A percentile compares a stretch with the other conserved stretches of the same genome.
Conservation (phyloP, 805 yeast genomes). For the Hanseniaspora thailandica region DNA sequence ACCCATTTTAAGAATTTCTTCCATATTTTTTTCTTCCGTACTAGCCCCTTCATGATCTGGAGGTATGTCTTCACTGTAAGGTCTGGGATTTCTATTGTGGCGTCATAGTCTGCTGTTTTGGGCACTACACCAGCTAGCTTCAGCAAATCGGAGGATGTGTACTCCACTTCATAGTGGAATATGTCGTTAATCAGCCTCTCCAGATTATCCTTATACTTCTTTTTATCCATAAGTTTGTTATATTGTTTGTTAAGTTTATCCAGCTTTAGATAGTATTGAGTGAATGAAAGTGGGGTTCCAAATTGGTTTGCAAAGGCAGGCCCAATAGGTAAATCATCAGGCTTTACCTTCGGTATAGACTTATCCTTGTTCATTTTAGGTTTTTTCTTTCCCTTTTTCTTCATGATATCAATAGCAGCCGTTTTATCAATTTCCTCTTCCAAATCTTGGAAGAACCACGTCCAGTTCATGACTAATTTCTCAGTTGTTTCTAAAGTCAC, state of each 20-base stretch:
- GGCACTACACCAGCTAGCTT: slow-evolving; percentile 18
- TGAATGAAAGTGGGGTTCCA: slow-evolving; percentile 61
- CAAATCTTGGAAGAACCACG: slow-evolving; percentile 40
- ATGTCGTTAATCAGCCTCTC: slow-evolving; percentile 26
- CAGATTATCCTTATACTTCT: slow-evolving; percentile 46
- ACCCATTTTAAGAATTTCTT: slow-evolving; percentile 42
- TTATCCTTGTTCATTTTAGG: slow-evolving; percentile 36
- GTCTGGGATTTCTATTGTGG: slow-evolving; percentile 17
- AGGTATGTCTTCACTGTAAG: slow-evolving; percentile 56
- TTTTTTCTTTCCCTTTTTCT: slow-evolving; percentile 20
- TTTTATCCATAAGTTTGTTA: slow-evolving; percentile 38
- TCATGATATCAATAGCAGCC: slow-evolving; percentile 21
- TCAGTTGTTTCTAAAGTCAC: background rate
- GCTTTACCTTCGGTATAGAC: slow-evolving; percentile 52
- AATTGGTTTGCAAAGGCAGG: slow-evolving; percentile 66
- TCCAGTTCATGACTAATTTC: slow-evolving; percentile 51
- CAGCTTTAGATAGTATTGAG: slow-evolving; percentile 65
- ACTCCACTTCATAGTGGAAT: slow-evolving; percentile 54
- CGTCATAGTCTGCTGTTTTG: slow-evolving; percentile 35
- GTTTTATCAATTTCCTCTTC: slow-evolving; percentile 27
- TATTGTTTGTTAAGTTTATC: slow-evolving; percentile 34
- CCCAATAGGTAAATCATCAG: slow-evolving; percentile 44
- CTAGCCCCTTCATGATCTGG: slow-evolving; percentile 42
- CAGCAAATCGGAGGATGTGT: slow-evolving; percentile 45
- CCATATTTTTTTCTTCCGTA: slow-evolving; percentile 47